These are phyloP conservation scores for Neonectria magnoliae DNA, from an alignment of 2,329 filamentous ascomycete species.

Conservation along the genomic window DNA sequence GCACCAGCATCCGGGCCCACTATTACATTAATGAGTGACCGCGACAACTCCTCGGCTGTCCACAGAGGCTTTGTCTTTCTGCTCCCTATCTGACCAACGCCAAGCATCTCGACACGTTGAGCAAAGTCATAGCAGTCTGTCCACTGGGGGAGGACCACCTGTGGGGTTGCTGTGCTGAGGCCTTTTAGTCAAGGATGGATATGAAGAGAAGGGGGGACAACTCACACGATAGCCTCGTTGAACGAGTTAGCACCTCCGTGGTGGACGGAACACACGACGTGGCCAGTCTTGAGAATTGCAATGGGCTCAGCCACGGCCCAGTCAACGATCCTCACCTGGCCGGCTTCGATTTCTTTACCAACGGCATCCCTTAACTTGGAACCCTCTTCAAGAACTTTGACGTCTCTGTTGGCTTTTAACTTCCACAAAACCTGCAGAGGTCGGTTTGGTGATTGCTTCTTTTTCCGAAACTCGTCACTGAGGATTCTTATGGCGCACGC, in stretches of 20 bases:
- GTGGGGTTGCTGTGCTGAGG: constrained; percentile 42
- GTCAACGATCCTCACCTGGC: constrained; percentile 49
- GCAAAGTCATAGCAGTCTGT: constrained; percentile 59
- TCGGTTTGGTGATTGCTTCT: not conserved
- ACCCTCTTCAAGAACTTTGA: constrained; percentile 5
- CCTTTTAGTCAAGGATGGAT: too few relatives aligned
- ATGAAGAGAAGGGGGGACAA: not conserved
- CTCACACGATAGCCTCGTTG: constrained; percentile 50
- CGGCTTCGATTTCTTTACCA: constrained; percentile 38
- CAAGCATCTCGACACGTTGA: constrained; percentile 54
- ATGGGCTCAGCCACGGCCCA: constrained; percentile 54
- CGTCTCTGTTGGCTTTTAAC: constrained; percentile 35
- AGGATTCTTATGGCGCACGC: too few relatives aligned
- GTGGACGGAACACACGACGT: constrained; percentile 53
- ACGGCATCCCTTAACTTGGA: constrained; percentile 36
- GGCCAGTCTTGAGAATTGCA: constrained; percentile 49
- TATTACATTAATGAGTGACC: too few relatives aligned
- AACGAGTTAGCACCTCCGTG: constrained; percentile 60
- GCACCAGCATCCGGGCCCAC: too few relatives aligned
- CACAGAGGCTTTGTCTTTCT: constrained; percentile 37
- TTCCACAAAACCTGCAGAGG: constrained; percentile 49
- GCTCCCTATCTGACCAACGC: constrained; percentile 50
- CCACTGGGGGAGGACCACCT: constrained; percentile 57
- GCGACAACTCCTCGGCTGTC: not conserved
- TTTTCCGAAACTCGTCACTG: constrained; percentile 22